Evolutionary conservation across 148 eudicot genomes (phyloP).

Genomic region (Camellia lanceoleosa): DNA sequence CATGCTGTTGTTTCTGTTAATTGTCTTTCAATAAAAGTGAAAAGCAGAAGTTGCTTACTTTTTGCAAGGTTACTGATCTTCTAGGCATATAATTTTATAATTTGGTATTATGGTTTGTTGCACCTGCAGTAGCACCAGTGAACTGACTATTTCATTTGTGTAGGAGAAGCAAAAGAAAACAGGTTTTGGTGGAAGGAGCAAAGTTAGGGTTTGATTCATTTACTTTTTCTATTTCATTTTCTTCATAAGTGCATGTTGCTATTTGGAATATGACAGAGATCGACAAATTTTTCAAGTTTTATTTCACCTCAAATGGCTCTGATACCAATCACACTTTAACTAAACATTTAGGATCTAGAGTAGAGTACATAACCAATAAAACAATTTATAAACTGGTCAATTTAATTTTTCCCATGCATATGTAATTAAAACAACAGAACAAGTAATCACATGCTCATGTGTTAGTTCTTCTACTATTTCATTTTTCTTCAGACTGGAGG

Average conservation of each 20-base stretch:
- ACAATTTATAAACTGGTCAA: too few relatives aligned
- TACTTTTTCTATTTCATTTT: background rate
- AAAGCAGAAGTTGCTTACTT: conserved; percentile 81
- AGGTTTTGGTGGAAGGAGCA: too few relatives aligned
- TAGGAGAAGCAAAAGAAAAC: too few relatives aligned
- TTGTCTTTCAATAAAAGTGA: conserved; percentile 73
- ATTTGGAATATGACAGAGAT: conserved; percentile 61
- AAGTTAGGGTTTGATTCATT: too few relatives aligned
- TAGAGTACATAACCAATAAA: background rate
- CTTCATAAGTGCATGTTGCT: conserved; percentile 86
- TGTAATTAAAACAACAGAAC: background rate
- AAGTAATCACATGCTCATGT: background rate
- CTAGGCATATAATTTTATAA: background rate
- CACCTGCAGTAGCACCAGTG: conserved; percentile 5
- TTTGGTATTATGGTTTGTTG: conserved; percentile 1
- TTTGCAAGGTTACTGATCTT: conserved; percentile 59
- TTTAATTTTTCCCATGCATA: background rate
- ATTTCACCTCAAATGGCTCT: too few relatives aligned
- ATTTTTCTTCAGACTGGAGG: conserved; percentile 69
- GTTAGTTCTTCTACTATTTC: background rate
- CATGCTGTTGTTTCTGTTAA: conserved; percentile 72
- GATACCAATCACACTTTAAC: background rate
- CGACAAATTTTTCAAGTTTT: conserved; percentile 51
- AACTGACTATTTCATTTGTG: too few relatives aligned
- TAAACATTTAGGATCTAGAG: background rate